Conservation (phyloP, 495 filamentous ascomycete genomes). For the Neurospora pannonica region DNA sequence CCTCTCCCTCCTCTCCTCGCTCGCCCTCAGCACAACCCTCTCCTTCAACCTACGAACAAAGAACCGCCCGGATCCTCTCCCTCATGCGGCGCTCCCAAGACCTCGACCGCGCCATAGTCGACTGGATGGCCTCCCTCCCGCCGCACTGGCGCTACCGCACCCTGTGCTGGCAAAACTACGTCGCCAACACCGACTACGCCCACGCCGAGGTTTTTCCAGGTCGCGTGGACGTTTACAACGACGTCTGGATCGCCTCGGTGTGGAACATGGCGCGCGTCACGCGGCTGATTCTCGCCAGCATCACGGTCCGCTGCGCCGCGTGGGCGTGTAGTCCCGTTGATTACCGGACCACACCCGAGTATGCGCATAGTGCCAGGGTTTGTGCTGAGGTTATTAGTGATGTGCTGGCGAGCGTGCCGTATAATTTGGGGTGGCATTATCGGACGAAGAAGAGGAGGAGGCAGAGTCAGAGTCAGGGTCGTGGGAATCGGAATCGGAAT, state of each 20-base stretch:
- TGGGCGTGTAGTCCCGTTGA: slow-evolving; percentile 43
- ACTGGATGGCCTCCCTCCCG: slow-evolving; percentile 35
- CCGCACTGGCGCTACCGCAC: slow-evolving; percentile 31
- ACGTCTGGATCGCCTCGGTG: slow-evolving; percentile 39
- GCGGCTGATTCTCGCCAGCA: slow-evolving; percentile 34
- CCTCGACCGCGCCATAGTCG: slow-evolving; percentile 31
- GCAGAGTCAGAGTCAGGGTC: not conserved
- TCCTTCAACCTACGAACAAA: not conserved
- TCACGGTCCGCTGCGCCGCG: slow-evolving; percentile 41
- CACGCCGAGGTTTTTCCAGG: slow-evolving; percentile 41
- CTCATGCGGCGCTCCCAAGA: slow-evolving; percentile 34
- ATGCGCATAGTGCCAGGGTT: slow-evolving; percentile 30
- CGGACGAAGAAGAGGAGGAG: not conserved
- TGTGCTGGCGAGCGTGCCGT: slow-evolving; percentile 43
- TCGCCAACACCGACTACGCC: slow-evolving; percentile 27
- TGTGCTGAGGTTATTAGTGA: slow-evolving; percentile 38
- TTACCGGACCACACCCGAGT: slow-evolving; percentile 45
- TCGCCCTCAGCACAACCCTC: not conserved
- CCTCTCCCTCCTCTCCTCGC: not conserved
- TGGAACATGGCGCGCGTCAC: slow-evolving; percentile 38
- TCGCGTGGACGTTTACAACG: slow-evolving; percentile 39
- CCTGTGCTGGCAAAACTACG: slow-evolving; percentile 36
- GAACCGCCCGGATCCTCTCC: slow-evolving; percentile 23
- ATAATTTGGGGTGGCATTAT: slow-evolving; percentile 39
- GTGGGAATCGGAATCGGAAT: not conserved